A percentile compares a stretch with the other conserved stretches of the same genome.
Conservation (phyloP, 1,284 basidiomycete species). For the Xerocomus nothofagi region DNA sequence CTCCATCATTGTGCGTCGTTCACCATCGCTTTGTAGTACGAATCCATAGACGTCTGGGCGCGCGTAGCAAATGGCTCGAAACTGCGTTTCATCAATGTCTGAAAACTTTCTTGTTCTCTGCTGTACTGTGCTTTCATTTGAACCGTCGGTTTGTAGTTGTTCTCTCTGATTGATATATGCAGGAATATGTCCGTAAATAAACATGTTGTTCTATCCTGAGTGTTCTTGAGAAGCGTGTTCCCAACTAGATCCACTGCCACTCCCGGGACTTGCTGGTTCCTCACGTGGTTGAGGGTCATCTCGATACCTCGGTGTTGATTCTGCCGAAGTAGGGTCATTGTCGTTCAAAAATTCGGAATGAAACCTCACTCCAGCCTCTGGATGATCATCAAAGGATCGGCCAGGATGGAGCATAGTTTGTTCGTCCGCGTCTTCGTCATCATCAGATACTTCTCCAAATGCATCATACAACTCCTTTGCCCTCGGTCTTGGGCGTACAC, state of each 20-base stretch:
- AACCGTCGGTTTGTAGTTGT: slow-evolving; percentile 2
- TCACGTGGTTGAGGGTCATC: slow-evolving; percentile 53
- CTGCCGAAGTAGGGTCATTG: slow-evolving; percentile 49
- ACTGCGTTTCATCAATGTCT: slow-evolving; percentile 54
- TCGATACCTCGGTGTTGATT: slow-evolving; percentile 47
- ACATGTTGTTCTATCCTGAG: slow-evolving; percentile 13
- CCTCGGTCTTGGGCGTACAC: slow-evolving; percentile 41
- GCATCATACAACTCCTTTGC: slow-evolving; percentile 91
- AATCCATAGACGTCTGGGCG: slow-evolving; percentile 74
- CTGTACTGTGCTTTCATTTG: slow-evolving; percentile 5
- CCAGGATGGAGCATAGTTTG: slow-evolving; percentile 50
- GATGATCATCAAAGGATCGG: slow-evolving; percentile 22
- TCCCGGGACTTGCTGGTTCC: slow-evolving; percentile 41
- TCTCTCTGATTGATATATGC: slow-evolving; percentile 14
- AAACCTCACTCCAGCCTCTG: slow-evolving; percentile 41
- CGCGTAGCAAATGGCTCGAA: slow-evolving; percentile 77
- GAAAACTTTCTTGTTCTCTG: background rate
- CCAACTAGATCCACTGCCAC: slow-evolving; percentile 64
- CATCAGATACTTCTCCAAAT: slow-evolving; percentile 82
- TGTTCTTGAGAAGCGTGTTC: slow-evolving; percentile 59
- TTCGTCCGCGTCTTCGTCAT: slow-evolving; percentile 73
- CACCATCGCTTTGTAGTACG: slow-evolving; percentile 58
- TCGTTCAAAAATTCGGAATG: slow-evolving; percentile 70
- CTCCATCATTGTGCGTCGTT: slow-evolving; percentile 5
- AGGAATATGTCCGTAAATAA: slow-evolving; percentile 22